phyloP scores from a whole-genome alignment of 2,329 filamentous ascomycete genomes.

The Diaporthe australafricana region DNA sequence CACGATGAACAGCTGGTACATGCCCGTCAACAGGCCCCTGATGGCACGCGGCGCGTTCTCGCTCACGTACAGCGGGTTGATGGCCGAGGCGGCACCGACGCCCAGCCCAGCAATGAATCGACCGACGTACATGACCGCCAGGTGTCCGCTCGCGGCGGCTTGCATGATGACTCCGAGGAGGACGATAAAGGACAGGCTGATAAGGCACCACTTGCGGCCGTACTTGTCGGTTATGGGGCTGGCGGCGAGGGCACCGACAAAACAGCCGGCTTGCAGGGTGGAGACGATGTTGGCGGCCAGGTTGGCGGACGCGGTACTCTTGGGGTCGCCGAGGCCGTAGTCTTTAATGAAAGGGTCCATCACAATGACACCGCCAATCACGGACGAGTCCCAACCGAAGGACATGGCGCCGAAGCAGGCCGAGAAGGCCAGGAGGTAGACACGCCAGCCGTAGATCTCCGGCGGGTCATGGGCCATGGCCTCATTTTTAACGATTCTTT shows the following conservation, averaged over 20 bases:
- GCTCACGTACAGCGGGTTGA: slow-evolving; percentile 59
- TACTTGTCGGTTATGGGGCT: slow-evolving; percentile 63
- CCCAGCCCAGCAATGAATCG: slow-evolving; percentile 64
- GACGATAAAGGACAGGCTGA: slow-evolving; percentile 65
- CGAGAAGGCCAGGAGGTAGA: slow-evolving; percentile 72
- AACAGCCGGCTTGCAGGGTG: slow-evolving; percentile 58
- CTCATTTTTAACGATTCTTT: slow-evolving; percentile 64
- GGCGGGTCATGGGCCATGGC: slow-evolving; percentile 74
- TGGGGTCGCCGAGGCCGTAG: slow-evolving; percentile 60
- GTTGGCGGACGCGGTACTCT: slow-evolving; percentile 60
- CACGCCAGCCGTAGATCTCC: slow-evolving; percentile 78
- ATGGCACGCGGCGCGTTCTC: slow-evolving; percentile 58
- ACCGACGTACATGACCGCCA: slow-evolving; percentile 72
- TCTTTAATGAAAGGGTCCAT: slow-evolving; percentile 45
- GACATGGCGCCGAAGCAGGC: slow-evolving; percentile 47
- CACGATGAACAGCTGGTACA: slow-evolving; percentile 60
- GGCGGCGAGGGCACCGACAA: slow-evolving; percentile 55
- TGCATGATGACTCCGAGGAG: slow-evolving; percentile 72
- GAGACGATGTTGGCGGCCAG: slow-evolving; percentile 75
- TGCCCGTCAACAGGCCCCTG: slow-evolving; percentile 55
- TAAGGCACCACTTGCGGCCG: slow-evolving; percentile 65
- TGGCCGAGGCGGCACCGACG: slow-evolving; percentile 55
- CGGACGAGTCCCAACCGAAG: slow-evolving; percentile 37
- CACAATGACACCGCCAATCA: slow-evolving; percentile 36
- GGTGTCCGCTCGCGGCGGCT: slow-evolving; percentile 65